Percentiles rank a stretch among this genome's conserved stretches.
Evolutionary conservation across 495 filamentous ascomycete genomes (phyloP).

Genomic region (Penicillium atrosanguineum): DNA sequence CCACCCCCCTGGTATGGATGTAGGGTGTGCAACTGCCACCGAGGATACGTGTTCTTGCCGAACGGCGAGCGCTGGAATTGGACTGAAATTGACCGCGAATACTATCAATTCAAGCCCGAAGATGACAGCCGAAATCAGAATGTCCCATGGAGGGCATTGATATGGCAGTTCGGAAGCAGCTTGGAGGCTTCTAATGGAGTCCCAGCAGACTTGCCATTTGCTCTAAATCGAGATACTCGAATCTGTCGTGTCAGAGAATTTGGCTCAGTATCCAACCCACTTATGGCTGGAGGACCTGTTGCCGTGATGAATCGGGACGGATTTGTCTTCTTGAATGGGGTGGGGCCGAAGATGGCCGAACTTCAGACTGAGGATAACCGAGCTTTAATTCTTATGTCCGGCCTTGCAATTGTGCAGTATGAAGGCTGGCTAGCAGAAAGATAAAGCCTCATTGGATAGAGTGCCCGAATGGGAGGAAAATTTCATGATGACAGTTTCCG

Average conservation of each 20-base stretch:
- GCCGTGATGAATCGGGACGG: slow-evolving; percentile 5
- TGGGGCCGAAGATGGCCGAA: not conserved
- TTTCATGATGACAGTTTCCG: no score
- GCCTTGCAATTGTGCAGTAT: slow-evolving; percentile 2
- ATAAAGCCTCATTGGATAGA: not conserved
- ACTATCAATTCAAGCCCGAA: not conserved
- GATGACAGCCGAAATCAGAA: not conserved
- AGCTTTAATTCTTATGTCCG: slow-evolving; percentile 2
- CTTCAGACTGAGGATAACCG: not conserved
- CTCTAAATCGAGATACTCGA: not conserved
- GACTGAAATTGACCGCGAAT: not conserved
- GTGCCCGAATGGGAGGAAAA: not conserved
- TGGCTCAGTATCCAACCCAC: not conserved
- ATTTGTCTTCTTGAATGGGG: not conserved
- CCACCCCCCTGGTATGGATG: not conserved
- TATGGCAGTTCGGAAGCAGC: not conserved
- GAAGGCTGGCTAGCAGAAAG: not conserved
- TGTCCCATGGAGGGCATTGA: not conserved
- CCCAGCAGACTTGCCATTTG: slow-evolving; percentile 1
- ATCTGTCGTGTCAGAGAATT: not conserved
- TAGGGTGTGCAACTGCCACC: not conserved
- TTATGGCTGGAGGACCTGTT: not conserved
- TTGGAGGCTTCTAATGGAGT: not conserved
- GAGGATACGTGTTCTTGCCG: not conserved
- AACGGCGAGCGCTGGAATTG: slow-evolving; percentile 8